A percentile compares a stretch with the other conserved stretches of the same genome.
Evolutionary conservation across 2,329 filamentous ascomycete genomes (phyloP).

Genomic region (Phoma sp.): DNA sequence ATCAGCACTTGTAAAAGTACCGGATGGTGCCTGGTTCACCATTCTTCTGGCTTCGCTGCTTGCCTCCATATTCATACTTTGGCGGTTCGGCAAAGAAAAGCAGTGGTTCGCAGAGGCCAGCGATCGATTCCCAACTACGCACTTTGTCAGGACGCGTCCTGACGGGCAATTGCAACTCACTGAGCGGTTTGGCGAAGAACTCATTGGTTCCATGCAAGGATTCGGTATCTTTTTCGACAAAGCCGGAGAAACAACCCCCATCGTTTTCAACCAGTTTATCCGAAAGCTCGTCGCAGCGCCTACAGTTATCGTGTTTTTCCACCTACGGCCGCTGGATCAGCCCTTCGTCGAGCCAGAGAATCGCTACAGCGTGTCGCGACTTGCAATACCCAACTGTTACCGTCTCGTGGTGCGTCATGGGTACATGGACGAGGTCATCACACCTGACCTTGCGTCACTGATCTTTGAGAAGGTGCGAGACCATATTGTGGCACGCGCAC

Average conservation of each 20-base stretch:
- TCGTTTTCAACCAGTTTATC: slow-evolving; percentile 75
- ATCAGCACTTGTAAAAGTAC: slow-evolving; percentile 74
- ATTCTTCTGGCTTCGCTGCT: slow-evolving; percentile 69
- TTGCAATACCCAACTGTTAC: slow-evolving; percentile 69
- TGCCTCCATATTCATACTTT: slow-evolving; percentile 72
- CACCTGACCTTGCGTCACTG: slow-evolving; percentile 62
- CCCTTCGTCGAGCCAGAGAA: slow-evolving; percentile 56
- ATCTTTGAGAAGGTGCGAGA: slow-evolving; percentile 66
- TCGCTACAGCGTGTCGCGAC: slow-evolving; percentile 56
- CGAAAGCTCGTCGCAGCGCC: slow-evolving; percentile 73
- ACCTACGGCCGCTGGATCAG: slow-evolving; percentile 68
- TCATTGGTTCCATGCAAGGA: slow-evolving; percentile 56
- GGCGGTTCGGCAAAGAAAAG: slow-evolving; percentile 80
- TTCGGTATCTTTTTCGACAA: slow-evolving; percentile 83
- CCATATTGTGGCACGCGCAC: slow-evolving; percentile 39
- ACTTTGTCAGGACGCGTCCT: slow-evolving; percentile 49
- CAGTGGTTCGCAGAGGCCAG: slow-evolving; percentile 75
- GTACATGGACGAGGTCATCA: slow-evolving; percentile 75
- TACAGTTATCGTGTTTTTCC: slow-evolving; percentile 75
- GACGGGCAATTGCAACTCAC: slow-evolving; percentile 50
- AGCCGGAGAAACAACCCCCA: slow-evolving; percentile 68
- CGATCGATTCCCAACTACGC: slow-evolving; percentile 60
- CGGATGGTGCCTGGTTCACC: slow-evolving; percentile 81
- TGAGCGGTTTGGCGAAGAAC: slow-evolving; percentile 46
- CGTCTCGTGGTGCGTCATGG: slow-evolving; percentile 74